phyloP scores from a whole-genome alignment of 805 yeast genomes.

The Maudiozyma saulgeensis region DNA sequence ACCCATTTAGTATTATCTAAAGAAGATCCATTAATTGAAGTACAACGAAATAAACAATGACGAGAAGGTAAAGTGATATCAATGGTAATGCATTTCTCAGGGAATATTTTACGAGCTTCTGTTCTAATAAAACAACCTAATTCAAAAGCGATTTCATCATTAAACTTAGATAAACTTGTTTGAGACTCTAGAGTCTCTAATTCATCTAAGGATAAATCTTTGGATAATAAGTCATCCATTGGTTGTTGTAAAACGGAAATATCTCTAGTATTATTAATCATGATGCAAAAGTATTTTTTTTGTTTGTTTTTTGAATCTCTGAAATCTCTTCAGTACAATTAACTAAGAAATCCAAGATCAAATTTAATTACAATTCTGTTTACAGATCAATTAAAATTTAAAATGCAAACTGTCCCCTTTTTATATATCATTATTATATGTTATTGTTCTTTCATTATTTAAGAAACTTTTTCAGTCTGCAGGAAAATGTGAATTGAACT shows the following conservation, averaged over 20 bases:
- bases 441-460: too few species aligned
- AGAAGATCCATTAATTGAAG: conserved; percentile 30
- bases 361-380: too few species aligned
- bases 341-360: too few species aligned
- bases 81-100: conserved; percentile 35
- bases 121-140: conserved; percentile 37
- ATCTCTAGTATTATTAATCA: not conserved
- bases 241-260: not conserved
- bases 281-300: not conserved
- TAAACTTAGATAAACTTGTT: conserved; percentile 11
- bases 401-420: too few species aligned
- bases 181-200: conserved; percentile 10
- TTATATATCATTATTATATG: too few species aligned
- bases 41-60: conserved; percentile 37
- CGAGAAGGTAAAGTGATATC: conserved; percentile 40
- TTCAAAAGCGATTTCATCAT: conserved; percentile 36
- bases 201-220: conserved; percentile 6
- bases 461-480: too few species aligned
- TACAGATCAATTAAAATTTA: too few species aligned
- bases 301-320: too few species aligned
- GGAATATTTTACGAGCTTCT: conserved; percentile 23
- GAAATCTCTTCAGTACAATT: too few species aligned
- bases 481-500: too few species aligned
- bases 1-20: conserved; percentile 51
- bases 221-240: conserved; percentile 3